These are phyloP conservation scores for Pseudogymnoascus sp. DNA, from an alignment of 2,329 filamentous ascomycete species.

Conservation along the genomic window DNA sequence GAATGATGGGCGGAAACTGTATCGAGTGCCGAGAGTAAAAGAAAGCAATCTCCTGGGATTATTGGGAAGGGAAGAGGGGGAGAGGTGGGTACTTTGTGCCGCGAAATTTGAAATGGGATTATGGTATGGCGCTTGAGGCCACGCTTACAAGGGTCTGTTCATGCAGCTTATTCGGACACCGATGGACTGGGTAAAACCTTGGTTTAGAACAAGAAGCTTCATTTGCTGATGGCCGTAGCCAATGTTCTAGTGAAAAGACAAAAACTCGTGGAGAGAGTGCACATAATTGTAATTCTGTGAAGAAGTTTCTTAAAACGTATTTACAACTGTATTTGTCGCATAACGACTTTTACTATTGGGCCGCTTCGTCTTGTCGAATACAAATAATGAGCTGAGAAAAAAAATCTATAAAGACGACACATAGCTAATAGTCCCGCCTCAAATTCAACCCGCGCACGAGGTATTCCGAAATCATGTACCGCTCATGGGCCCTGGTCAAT, in stretches of 20 bases:
- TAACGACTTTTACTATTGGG: neutral
- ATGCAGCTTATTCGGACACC: slow-evolving; percentile 7
- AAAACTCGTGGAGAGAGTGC: neutral
- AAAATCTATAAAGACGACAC: slow-evolving; percentile 3
- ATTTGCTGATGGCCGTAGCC: neutral
- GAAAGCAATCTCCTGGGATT: neutral
- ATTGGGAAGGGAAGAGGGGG: neutral
- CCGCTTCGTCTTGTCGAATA: neutral
- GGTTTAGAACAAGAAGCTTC: neutral
- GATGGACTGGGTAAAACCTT: neutral
- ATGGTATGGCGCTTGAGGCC: slow-evolving; percentile 10
- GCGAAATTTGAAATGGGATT: slow-evolving; percentile 7
- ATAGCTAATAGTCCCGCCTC: neutral
- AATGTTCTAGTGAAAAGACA: neutral
- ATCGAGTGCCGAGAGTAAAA: neutral
- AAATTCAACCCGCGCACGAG: slow-evolving; percentile 3
- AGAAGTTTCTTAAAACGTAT: neutral
- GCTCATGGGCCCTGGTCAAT: neutral
- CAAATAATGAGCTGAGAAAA: neutral
- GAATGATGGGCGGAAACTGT: neutral
- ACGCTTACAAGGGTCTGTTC: neutral
- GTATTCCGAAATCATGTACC: slow-evolving; percentile 4
- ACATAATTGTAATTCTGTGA: neutral
- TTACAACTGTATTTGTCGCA: slow-evolving; percentile 1
- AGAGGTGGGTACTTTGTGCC: neutral